Evolutionary conservation across 164 flowering plant species (phyloP).

Genomic region (Magnolia changhungtana): DNA sequence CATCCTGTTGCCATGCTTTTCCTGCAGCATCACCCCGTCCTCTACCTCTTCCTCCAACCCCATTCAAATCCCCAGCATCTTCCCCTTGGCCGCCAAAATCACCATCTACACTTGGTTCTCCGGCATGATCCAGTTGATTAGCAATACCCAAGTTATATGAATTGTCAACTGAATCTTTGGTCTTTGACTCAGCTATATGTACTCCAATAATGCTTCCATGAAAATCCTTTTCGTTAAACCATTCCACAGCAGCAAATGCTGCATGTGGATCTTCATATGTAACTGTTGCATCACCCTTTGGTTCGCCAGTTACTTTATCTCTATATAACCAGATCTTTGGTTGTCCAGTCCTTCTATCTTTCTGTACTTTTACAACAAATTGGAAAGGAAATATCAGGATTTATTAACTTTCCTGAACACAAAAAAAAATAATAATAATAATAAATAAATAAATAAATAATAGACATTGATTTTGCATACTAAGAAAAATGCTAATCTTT

Average conservation of each 20-base stretch:
- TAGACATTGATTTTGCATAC: not conserved
- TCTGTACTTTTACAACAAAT: conserved; percentile 33
- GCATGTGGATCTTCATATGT: conserved; percentile 99
- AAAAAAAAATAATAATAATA: too few relatives aligned
- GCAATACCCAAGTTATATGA: conserved; percentile 24
- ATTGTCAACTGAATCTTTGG: conserved; percentile 43
- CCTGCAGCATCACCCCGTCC: conserved; percentile 72
- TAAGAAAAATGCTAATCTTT: too few relatives aligned
- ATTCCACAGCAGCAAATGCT: conserved; percentile 94
- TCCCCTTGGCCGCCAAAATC: conserved; percentile 44
- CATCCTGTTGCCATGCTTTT: conserved; percentile 96
- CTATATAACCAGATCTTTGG: conserved; percentile 93
- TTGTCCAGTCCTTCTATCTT: conserved; percentile 87
- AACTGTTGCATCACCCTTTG: conserved; percentile 98
- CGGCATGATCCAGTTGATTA: conserved; percentile 19
- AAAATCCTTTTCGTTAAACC: conserved; percentile 96
- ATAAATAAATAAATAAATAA: too few relatives aligned
- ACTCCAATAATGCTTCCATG: conserved; percentile 89
- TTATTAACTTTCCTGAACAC: not conserved
- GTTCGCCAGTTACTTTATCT: conserved; percentile 83
- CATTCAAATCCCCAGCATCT: conserved; percentile 45
- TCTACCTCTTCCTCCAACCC: conserved; percentile 62
- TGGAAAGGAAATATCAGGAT: conserved; percentile 2
- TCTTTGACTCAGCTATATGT: conserved; percentile 79
- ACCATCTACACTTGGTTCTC: conserved; percentile 33